Base-by-base conservation (phyloP, 1,284 basidiomycete genomes). In the Cryptococcus wingfieldii region DNA sequence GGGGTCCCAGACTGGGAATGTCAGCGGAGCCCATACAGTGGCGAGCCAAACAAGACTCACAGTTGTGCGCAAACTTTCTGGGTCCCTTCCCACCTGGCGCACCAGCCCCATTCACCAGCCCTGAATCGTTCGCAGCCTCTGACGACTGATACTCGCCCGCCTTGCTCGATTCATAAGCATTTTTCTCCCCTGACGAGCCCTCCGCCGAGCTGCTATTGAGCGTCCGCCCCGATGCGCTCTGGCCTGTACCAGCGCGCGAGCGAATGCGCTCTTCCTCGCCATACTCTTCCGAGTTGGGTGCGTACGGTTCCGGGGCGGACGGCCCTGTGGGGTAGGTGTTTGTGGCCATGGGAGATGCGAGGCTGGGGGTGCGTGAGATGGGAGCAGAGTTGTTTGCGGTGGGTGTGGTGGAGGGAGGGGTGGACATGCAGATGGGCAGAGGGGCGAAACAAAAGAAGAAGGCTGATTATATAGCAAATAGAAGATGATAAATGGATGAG, bases 1-100 rank as follows among this genome's bases (percentile, higher is more conserved):
- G 19, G 70, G 70, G 13, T 54, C 53, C 27, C 58, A 59, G 52
- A 62, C 60, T 62, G 16, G 16, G 19, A 8, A n/a, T n/a, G 10
- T 42, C 16, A 42, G n/a, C 19, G 16, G 38, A n/a, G 1, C 16
- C 8, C 41, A 42, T 12, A 42, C 41, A 42, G 16, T 2, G 38
- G 38, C 13, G 16, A 42, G 41, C 9, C 10, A 55, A 31, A 18
- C 10, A 34, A 34, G 18, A 56, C 52, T 48, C 52, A 60, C 59
- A 54, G 9, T 37, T 18, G 51, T 60, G 57, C 16, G 31, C 51
- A 43, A 51, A 60, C 44, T 57, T 60, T 27, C 57, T 37, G 5
- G 43, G 42, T 4, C 50, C 52, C 14, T 38, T 13, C 10, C 31
- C 31, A 6, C 42, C 51, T 13, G 41, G 47, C 43, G 38, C 38